Evolutionary conservation across 805 yeast species (phyloP).

Genomic region (Yarrowia deformans): DNA sequence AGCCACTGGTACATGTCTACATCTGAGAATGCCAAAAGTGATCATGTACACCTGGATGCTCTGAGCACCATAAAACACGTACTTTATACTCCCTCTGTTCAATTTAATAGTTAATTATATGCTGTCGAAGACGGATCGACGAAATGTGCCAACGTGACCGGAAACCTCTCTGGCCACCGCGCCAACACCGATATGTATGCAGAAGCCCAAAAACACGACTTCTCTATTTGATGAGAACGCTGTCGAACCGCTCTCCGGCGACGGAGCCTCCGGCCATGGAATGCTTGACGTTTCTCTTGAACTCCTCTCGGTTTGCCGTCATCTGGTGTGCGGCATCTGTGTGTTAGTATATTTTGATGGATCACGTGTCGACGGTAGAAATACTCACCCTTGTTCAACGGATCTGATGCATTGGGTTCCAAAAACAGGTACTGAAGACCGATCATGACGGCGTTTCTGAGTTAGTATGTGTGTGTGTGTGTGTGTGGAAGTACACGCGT

Average conservation of each 20-base stretch:
- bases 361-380: no score
- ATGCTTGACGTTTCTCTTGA: constrained; percentile 62
- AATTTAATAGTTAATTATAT: constrained; percentile 19
- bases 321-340: constrained; percentile 37
- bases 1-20: no score
- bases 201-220: neutral
- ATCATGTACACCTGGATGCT: no score
- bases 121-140: constrained; percentile 29
- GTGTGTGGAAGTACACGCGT: no score
- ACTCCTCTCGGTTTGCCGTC: constrained; percentile 53
- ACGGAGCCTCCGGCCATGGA: constrained; percentile 79
- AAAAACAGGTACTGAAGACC: constrained; percentile 85
- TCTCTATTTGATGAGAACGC: constrained; percentile 52
- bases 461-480: constrained; percentile 5
- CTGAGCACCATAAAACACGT: no score
- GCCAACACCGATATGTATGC: constrained; percentile 2
- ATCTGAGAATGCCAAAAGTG: no score
- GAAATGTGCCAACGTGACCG: neutral
- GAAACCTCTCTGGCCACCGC: no score
- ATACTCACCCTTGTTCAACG: constrained; percentile 70
- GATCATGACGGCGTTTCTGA: constrained; percentile 70
- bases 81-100: no score
- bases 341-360: constrained; percentile 8
- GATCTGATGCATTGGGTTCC: constrained; percentile 92
- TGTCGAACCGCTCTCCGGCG: constrained; percentile 66